Evolutionary conservation across 2,329 filamentous ascomycete species (phyloP).

Genomic region (Nannizziopsis arthrosporioides): DNA sequence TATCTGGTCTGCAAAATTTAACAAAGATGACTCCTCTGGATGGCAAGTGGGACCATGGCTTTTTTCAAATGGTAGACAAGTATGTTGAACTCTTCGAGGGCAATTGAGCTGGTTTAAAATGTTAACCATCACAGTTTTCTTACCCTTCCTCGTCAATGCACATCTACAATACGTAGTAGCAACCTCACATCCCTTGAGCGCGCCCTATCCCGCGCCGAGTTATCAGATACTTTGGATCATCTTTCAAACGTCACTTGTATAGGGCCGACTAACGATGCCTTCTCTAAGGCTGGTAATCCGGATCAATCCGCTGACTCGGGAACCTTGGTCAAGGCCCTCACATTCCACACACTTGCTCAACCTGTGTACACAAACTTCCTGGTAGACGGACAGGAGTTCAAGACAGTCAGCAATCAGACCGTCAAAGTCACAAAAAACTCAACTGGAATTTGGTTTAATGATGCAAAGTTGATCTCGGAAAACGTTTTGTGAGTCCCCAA

Average conservation of each 20-base stretch:
- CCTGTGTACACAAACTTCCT: slow-evolving; percentile 12
- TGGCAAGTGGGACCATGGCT: slow-evolving; percentile 6
- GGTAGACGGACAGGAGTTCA: slow-evolving; percentile 7
- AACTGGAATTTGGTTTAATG: slow-evolving; percentile 12
- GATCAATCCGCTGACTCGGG: slow-evolving; percentile 2
- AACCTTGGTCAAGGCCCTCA: slow-evolving; percentile 7
- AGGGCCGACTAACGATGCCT: slow-evolving; percentile 6
- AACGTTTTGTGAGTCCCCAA: slow-evolving; percentile 9
- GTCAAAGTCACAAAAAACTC: slow-evolving; percentile 7
- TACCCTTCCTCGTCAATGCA: slow-evolving; percentile 10
- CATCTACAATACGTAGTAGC: slow-evolving; percentile 2
- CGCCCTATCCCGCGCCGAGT: slow-evolving; percentile 2
- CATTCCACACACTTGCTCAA: slow-evolving; percentile 11
- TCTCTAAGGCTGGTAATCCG: slow-evolving; percentile 4
- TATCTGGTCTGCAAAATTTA: slow-evolving; percentile 6
- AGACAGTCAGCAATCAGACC: slow-evolving; percentile 10
- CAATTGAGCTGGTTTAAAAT: background rate
- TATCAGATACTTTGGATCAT: slow-evolving; percentile 6
- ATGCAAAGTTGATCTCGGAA: slow-evolving; percentile 7
- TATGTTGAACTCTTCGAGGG: background rate
- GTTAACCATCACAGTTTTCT: slow-evolving; percentile 1
- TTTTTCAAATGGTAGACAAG: slow-evolving; percentile 13
- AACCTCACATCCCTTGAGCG: slow-evolving; percentile 8
- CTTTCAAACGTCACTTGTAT: slow-evolving; percentile 11
- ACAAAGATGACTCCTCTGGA: slow-evolving; percentile 9